These are phyloP conservation scores for Chlamydomonas incerta DNA, from an alignment of 139 green algal genomes.

Conservation along the genomic window DNA sequence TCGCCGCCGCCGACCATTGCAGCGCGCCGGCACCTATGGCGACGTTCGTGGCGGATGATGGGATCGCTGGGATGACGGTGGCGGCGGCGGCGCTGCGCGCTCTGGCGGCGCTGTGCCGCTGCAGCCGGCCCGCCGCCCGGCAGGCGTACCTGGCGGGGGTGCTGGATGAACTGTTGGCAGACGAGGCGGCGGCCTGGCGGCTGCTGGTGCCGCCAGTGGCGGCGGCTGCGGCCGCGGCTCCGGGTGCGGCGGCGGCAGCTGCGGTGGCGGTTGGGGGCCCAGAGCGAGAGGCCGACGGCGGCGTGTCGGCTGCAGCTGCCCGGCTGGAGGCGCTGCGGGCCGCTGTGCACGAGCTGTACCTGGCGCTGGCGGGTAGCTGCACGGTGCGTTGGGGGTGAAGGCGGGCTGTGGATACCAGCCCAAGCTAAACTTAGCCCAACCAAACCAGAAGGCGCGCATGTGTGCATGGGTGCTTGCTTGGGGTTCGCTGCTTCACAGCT, in stretches of 20 bases:
- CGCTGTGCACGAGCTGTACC: conserved; percentile 4
- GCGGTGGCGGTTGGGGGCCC: background rate
- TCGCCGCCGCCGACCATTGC: conserved; percentile 26
- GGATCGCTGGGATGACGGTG: background rate
- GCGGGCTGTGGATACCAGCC: too few species aligned
- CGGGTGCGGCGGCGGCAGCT: too few species aligned
- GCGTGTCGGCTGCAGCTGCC: background rate
- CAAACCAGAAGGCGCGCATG: too few species aligned
- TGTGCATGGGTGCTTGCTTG: too few species aligned
- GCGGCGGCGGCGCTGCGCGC: background rate
- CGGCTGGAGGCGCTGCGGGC: background rate
- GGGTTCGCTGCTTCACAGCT: too few species aligned
- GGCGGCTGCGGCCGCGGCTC: too few species aligned
- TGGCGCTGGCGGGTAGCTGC: background rate
- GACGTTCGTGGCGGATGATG: too few species aligned
- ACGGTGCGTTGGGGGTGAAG: background rate
- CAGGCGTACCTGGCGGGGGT: background rate
- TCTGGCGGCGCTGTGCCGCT: background rate
- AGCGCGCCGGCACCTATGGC: background rate
- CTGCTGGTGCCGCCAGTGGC: background rate
- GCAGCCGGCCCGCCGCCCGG: background rate
- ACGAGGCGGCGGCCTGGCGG: background rate
- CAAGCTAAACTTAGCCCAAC: too few species aligned
- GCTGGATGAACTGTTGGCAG: background rate
- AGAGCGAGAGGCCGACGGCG: too few species aligned